phyloP scores from a whole-genome alignment of 345 rosid genomes.

The Eucalyptus caleyi region DNA sequence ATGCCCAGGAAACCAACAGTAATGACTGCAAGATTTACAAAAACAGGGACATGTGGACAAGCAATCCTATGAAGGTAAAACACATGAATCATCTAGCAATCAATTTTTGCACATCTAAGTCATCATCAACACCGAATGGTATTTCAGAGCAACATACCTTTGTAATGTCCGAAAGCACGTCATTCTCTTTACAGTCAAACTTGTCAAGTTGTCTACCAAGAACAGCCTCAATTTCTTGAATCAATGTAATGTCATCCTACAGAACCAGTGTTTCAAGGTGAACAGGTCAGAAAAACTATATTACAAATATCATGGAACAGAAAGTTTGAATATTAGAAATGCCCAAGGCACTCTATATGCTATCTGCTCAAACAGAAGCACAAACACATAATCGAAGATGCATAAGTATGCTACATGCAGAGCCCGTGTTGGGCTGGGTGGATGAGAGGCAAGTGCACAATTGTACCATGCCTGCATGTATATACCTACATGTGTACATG shows the following conservation, averaged over 20 bases:
- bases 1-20: not conserved
- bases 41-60: not conserved
- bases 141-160: slow-evolving; percentile 17
- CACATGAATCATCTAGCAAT: not conserved
- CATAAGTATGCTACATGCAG: not conserved
- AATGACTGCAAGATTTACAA: not conserved
- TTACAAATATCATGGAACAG: not conserved
- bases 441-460: not conserved
- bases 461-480: not conserved
- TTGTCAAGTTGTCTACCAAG: slow-evolving; percentile 53
- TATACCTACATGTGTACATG: not conserved
- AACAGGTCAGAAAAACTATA: not conserved
- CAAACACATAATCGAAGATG: not conserved
- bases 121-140: not conserved
- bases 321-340: not conserved
- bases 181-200: slow-evolving; percentile 62
- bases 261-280: not conserved
- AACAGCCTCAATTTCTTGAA: slow-evolving; percentile 70
- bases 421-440: not conserved
- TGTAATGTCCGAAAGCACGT: slow-evolving; percentile 60
- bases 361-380: not conserved
- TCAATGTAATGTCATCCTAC: slow-evolving; percentile 71
- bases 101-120: not conserved
- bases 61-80: not conserved
- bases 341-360: not conserved